Evolutionary conservation across 805 yeast genomes (phyloP).

Genomic region (Saccharomycopsis babjevae): DNA sequence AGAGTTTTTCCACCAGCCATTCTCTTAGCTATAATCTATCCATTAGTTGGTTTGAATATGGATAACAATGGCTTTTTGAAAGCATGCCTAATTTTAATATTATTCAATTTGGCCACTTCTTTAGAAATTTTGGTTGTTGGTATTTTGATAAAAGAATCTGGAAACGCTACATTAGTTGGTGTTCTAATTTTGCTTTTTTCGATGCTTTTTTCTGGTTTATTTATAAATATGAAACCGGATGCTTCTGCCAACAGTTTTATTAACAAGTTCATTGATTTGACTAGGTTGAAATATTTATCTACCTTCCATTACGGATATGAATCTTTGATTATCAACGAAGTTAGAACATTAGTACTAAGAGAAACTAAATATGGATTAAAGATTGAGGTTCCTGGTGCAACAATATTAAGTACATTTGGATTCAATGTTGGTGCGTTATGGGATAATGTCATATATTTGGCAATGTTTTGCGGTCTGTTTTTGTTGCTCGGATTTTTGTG

Average conservation of each 20-base stretch:
- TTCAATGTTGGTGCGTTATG: constrained; percentile 71
- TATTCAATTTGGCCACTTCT: constrained; percentile 82
- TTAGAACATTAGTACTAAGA: constrained; percentile 67
- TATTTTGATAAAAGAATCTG: constrained; percentile 75
- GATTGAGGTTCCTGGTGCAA: constrained; percentile 96
- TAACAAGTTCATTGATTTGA: constrained; percentile 33
- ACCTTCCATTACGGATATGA: constrained; percentile 95
- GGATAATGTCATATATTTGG: constrained; percentile 53
- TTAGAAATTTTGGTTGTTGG: constrained; percentile 82
- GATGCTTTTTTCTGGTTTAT: constrained; percentile 84
- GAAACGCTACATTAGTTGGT: constrained; percentile 84
- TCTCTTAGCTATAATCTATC: constrained; percentile 72
- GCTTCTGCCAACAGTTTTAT: constrained; percentile 25
- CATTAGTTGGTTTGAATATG: constrained; percentile 80
- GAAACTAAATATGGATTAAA: constrained; percentile 89
- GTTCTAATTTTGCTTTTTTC: constrained; percentile 78
- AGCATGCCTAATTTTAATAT: constrained; percentile 56
- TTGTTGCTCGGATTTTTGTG: constrained; percentile 63
- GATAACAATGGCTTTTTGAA: constrained; percentile 63
- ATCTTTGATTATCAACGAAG: constrained; percentile 86
- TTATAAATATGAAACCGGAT: constrained; percentile 61
- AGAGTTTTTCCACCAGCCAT: constrained; percentile 88
- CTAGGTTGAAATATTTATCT: constrained; percentile 73
- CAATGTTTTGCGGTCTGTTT: constrained; percentile 48
- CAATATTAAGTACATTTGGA: constrained; percentile 90